Evolutionary conservation across 768 basidiomycete species (phyloP), one percentile per base, ranked within the genome.

Genomic region (Termitomyces sp.): DNA sequence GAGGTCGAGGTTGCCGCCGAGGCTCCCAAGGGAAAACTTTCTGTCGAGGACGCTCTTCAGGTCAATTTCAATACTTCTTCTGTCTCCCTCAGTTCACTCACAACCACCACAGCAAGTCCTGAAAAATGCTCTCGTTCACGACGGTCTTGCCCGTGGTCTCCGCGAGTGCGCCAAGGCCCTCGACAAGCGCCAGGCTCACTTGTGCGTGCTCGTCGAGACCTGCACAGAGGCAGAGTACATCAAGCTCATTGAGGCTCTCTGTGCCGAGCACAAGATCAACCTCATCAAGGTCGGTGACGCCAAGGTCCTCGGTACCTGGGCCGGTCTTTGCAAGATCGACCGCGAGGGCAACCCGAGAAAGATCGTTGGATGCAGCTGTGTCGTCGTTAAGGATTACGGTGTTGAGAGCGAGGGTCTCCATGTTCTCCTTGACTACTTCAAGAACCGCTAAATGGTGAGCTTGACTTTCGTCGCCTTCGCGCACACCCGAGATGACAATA

Each of bases 201-300:
- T 98, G 48, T 98, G 96, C 77, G 95, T 99, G 60, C 89, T 99
- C 68, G 95, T 98, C 72, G 96, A 99, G 86, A 94, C 94, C 56
- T 97, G 95, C 83, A 95, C 91, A 53, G 96, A 99, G 79, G 92
- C 95, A 64, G n/a, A 98, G 78, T 98, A 99, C 84, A 92, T 97
- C 86, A 98, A 98, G 82, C 92, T 99, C 80, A 97, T 99, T 65
- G 96, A 98, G 79, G 96, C 96, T 50, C 93, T 99, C 71, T 98
- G 96, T 73, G 90, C 93, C 61, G 95, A 97, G 80, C 95, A 98
- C 87, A 96, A 95, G 77, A 98, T 98, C 80, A 94, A 95, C 82
- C 80, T 99, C 63, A 98, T 99, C 92, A 98, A 98, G 80, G 92
- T 95, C 64, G 92, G 92, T 67, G 96, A 98, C 75, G 90, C 93